phyloP scores from a whole-genome alignment of 352 stramenopile genomes.

The Pythium aristosporum region DNA sequence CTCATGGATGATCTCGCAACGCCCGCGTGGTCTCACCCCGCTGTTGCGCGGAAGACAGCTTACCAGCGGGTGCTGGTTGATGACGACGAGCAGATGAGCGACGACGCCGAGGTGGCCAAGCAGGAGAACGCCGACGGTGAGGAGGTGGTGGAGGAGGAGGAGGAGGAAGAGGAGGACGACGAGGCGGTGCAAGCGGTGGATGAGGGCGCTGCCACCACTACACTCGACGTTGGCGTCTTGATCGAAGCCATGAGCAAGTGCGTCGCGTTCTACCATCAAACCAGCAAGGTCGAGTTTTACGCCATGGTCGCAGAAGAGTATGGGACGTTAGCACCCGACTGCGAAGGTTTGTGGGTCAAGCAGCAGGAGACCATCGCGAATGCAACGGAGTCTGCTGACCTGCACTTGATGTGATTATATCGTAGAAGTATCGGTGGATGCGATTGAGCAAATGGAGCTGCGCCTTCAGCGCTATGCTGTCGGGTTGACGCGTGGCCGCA shows the following conservation, averaged over 20 bases:
- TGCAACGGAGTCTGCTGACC: neutral
- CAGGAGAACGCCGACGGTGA: neutral
- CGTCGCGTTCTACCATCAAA: conserved; percentile 22
- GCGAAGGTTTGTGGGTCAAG: conserved; percentile 9
- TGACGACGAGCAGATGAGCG: neutral
- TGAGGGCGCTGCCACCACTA: neutral
- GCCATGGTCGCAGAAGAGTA: conserved; percentile 24
- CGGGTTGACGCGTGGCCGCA: neutral
- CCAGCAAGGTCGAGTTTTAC: conserved; percentile 20
- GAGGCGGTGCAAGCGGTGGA: neutral
- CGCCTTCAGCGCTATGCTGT: neutral
- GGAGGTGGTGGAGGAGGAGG: neutral
- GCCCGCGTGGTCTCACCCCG: neutral
- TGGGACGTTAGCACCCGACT: neutral
- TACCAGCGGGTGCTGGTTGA: neutral
- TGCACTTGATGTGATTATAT: neutral
- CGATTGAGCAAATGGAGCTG: conserved; percentile 2
- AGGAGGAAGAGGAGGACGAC: neutral
- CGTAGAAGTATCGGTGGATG: neutral
- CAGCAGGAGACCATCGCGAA: neutral
- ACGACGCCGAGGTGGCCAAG: neutral
- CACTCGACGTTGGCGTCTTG: conserved; percentile 16
- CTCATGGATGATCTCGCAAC: neutral
- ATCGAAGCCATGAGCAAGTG: conserved; percentile 24
- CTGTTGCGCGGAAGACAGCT: neutral